Evolutionary conservation across 345 rosid genomes (phyloP), one percentile per base, ranked within the genome.

Genomic region (Salix viminalis): DNA sequence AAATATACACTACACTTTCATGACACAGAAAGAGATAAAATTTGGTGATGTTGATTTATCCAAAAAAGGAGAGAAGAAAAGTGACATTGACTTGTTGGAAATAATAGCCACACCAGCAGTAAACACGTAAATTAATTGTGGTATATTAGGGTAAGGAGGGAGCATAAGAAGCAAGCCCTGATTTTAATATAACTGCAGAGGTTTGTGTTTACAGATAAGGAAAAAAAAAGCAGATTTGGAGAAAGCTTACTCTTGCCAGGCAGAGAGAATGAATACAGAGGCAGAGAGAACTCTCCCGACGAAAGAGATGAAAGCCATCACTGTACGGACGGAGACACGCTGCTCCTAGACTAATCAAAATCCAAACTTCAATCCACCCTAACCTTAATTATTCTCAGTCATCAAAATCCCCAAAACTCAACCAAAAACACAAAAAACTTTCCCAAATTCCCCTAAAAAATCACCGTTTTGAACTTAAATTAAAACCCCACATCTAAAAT

Each of bases 241-340:
- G 28, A 7, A 12, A 14, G n/a, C 79, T 86, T 88, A 88, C 93
- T 87, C 89, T 77, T 91, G 90, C 89, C 86, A 91, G 67, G 96
- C 93, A 34, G 93, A 87, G 74, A 91, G 89, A 76, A 91, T 82
- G 74, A 91, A 91, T 58, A 91, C 80, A 46, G 96, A 88, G 21
- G 88, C 93, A 78, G 90, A 90, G 62, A 90, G 85, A 52, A 88
- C 90, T 83, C 93, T 85, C 18, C 96, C 92, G 34, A 90, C 58
- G 64, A 88, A 88, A 4, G 96, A 88, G 54, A 64, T 6, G 81
- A 84, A 79, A 39, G 79, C 87, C 87, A 84, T 84, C 10, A 11
- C 39, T 46, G 76, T 68, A 37, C 65, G 42, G 77, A 61, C 30
- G 58, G 6, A 65, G 68, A 66, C 7, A 34, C 6, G 36, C 6